Percentiles rank a stretch among this genome's conserved stretches.
Conservation (phyloP, 106 monocot species). For the Phalaenopsis equestris region DNA sequence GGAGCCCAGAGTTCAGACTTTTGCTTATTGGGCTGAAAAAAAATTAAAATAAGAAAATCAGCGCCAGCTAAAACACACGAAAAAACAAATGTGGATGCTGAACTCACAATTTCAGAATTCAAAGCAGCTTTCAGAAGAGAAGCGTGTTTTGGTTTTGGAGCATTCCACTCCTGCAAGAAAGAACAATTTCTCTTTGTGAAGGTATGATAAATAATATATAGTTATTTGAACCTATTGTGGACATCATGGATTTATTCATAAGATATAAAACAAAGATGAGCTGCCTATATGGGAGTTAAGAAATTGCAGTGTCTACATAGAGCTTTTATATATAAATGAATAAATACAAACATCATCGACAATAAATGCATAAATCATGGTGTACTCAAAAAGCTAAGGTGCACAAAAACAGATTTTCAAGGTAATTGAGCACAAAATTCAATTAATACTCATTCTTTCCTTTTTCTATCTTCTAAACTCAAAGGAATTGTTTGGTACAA, state of each 20-base stretch:
- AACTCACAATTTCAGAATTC: conserved; percentile 43
- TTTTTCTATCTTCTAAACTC: neutral
- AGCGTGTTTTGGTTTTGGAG: conserved; percentile 61
- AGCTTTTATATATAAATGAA: neutral
- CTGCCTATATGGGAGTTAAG: no score
- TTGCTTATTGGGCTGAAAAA: conserved; percentile 34
- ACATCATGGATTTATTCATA: neutral
- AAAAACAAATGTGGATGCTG: neutral
- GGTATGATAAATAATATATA: neutral
- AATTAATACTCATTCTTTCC: neutral
- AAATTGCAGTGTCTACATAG: neutral
- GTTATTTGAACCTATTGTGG: neutral
- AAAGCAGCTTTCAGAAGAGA: conserved; percentile 53
- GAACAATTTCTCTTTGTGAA: neutral
- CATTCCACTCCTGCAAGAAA: conserved; percentile 61
- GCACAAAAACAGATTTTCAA: neutral
- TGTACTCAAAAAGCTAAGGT: neutral
- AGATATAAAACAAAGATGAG: no score
- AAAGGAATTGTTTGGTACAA: neutral
- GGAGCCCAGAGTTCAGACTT: conserved; percentile 59
- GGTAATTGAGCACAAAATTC: neutral
- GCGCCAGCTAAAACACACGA: neutral
- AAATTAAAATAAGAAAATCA: neutral
- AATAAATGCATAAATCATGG: no score
- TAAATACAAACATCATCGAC: no score